These are phyloP conservation scores for Detonula confervacea DNA, from an alignment of 352 stramenopile genomes.

Conservation along the genomic window DNA sequence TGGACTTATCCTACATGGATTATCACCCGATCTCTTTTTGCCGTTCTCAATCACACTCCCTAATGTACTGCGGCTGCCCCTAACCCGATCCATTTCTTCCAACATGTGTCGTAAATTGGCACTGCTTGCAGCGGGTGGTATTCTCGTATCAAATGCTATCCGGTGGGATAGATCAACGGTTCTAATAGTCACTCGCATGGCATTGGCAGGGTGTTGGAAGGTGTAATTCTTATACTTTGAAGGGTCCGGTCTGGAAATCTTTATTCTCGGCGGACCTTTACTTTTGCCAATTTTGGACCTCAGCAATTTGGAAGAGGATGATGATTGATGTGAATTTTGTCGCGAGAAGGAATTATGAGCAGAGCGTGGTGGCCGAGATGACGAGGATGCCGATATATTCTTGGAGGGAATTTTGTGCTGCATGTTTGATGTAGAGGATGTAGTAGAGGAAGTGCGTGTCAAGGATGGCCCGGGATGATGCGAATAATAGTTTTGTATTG, in stretches of 20 bases:
- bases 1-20: slow-evolving; percentile 55
- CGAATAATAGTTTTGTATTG: background rate
- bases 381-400: background rate
- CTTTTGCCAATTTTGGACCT: background rate
- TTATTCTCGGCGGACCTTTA: slow-evolving; percentile 6
- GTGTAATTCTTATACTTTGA: slow-evolving; percentile 37
- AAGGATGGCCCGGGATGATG: background rate
- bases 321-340: background rate
- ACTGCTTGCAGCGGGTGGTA: background rate
- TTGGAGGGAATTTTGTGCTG: slow-evolving; percentile 3
- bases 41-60: background rate
- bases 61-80: slow-evolving; percentile 9
- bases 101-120: slow-evolving; percentile 15
- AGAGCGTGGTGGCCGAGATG: background rate
- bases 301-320: too few species aligned
- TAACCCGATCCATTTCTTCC: slow-evolving; percentile 51
- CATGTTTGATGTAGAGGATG: background rate
- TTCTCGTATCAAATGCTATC: slow-evolving; percentile 56
- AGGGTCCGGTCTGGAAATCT: slow-evolving; percentile 19
- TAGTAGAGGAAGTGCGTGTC: background rate
- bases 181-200: slow-evolving; percentile 52
- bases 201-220: slow-evolving; percentile 65
- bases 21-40: slow-evolving; percentile 20
- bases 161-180: slow-evolving; percentile 56
- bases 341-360: background rate